phyloP scores from a whole-genome alignment of 2,329 filamentous ascomycete species.

The Cladosporium sp. region DNA sequence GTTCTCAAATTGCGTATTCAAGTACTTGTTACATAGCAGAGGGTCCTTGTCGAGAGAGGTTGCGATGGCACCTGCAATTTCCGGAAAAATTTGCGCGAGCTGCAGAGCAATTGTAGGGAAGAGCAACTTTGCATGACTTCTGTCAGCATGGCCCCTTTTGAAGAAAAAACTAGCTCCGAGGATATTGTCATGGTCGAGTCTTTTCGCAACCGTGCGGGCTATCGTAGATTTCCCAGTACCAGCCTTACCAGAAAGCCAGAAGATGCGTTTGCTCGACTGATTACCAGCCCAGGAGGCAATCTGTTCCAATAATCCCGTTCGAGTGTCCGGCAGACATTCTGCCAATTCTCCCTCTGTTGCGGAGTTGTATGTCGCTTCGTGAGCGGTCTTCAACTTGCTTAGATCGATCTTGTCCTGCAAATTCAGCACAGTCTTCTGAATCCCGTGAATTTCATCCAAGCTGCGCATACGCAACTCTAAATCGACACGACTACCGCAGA shows the following conservation, averaged over 20 bases:
- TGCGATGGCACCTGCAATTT: background rate
- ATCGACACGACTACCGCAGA: background rate
- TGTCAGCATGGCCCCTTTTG: conserved; percentile 15
- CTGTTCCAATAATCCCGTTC: background rate
- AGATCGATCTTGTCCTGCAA: background rate
- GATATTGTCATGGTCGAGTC: conserved; percentile 7
- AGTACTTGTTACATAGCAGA: background rate
- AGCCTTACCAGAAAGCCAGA: conserved; percentile 31
- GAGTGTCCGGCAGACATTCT: background rate
- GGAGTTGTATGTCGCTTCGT: conserved; percentile 24
- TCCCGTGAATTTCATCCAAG: conserved; percentile 3
- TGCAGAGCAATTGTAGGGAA: conserved; percentile 17
- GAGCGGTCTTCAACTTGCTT: conserved; percentile 10
- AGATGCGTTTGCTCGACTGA: conserved; percentile 15
- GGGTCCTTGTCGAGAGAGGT: background rate
- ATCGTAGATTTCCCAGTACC: conserved; percentile 34
- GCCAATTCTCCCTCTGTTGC: conserved; percentile 16
- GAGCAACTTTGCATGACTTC: conserved; percentile 13
- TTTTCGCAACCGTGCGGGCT: conserved; percentile 26
- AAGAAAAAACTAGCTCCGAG: conserved; percentile 24
- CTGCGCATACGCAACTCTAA: background rate
- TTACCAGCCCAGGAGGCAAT: background rate
- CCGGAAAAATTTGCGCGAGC: conserved; percentile 9
- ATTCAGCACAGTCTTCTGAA: background rate
- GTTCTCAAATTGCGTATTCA: conserved; percentile 13